phyloP scores from a whole-genome alignment of 306 rosid genomes.

The Prunus padus region DNA sequence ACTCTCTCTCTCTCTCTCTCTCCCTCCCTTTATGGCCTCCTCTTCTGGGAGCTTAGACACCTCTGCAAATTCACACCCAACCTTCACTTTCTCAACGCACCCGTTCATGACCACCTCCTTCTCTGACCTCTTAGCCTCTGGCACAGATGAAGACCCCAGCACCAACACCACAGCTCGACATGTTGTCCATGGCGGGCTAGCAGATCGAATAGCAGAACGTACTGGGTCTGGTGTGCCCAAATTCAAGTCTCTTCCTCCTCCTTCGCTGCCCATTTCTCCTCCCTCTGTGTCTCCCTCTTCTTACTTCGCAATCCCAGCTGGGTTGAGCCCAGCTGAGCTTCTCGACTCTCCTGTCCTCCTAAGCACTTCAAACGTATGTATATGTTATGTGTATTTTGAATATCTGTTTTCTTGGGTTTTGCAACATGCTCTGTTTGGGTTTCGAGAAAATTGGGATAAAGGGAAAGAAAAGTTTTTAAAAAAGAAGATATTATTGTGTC shows the following conservation, averaged over 20 bases:
- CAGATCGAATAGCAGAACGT: constrained; percentile 51
- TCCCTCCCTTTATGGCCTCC: constrained; percentile 32
- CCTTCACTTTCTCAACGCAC: constrained; percentile 57
- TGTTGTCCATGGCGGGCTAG: constrained; percentile 28
- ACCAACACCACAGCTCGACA: constrained; percentile 9
- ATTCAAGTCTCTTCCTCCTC: constrained; percentile 81
- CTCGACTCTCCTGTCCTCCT: constrained; percentile 90
- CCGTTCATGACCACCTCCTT: constrained; percentile 76
- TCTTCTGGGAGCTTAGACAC: constrained; percentile 66
- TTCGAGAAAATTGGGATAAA: not conserved
- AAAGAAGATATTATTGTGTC: not conserved
- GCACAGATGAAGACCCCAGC: constrained; percentile 18
- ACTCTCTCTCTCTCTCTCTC: not conserved
- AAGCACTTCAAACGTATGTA: constrained; percentile 60
- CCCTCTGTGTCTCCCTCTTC: constrained; percentile 70
- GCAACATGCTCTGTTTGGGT: not conserved
- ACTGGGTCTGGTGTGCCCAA: constrained; percentile 66
- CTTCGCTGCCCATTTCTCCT: constrained; percentile 78
- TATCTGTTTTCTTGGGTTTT: not conserved
- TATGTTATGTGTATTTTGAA: not conserved
- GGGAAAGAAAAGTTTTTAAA: not conserved
- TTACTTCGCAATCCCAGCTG: constrained; percentile 70
- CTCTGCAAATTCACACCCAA: constrained; percentile 50
- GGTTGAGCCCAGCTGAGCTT: constrained; percentile 78
- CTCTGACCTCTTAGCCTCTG: constrained; percentile 64